Base-by-base conservation (phyloP, 352 stramenopile species). In the Saprolegnia diclina region DNA sequence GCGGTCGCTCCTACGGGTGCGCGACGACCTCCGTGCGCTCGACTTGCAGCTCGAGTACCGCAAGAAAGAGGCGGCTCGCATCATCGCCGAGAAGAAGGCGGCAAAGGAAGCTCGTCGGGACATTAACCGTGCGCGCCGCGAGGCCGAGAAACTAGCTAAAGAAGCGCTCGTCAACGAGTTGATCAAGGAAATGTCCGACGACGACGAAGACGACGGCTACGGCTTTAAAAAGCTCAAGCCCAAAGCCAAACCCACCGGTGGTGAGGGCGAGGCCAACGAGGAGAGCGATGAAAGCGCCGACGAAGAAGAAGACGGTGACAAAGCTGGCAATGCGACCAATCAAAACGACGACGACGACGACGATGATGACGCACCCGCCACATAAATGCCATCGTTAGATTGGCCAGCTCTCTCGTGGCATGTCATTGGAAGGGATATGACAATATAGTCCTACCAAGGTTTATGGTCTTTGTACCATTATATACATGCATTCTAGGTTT, bases 31-130 rank as follows among this genome's bases (percentile, higher is more conserved):
- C 54, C 77, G 83, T 0, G 83, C 75, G 4, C 64, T 83, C 53
- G 83, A 91, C 62, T 59, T 87, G 56, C 81, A 90, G 40, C 79
- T 83, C 46, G 81, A 77, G 9, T 84, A 75, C 56, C 83, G 79
- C 79, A 77, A 85, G 42, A 76, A 79, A n/a, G 83, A 91, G 64
- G 81, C 77, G 1, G 74, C 76, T 22, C 76, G 83, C 2, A 67
- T 87, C 35, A 64, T 76, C 14, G 73, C 72, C 19, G 79, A 86
- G 35, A 68, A 84, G 21, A 77, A 75, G 4, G 74, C 79, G 53
- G 73, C 78, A 0, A 78, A 90, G 38, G 72, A 70, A 3, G 73
- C 74, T 1, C 68, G 88, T 38, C 89, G 89, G 71, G 71, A 82
- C 22, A 73, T 72, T 18, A 71, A 80, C 5, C 72, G 73, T 3